Evolutionary conservation across 805 yeast species (phyloP).

Genomic region (Dipodascopsis uninucleata): DNA sequence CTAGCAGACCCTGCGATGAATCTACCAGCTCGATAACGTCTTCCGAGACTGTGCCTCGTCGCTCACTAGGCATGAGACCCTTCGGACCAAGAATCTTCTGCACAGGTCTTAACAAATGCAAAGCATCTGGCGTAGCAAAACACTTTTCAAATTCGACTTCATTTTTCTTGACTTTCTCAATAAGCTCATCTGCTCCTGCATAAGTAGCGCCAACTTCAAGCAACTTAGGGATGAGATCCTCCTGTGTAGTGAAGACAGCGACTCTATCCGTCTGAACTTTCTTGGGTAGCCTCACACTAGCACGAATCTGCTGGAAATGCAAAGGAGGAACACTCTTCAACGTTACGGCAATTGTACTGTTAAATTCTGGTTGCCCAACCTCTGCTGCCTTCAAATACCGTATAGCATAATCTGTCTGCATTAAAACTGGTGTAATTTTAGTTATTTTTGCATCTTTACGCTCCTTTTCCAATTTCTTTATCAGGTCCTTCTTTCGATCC

Average conservation of each 20-base stretch:
- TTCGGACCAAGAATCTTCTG: conserved; percentile 85
- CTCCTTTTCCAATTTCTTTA: background rate
- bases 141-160: conserved; percentile 64
- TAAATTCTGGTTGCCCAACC: conserved; percentile 74
- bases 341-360: conserved; percentile 65
- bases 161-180: conserved; percentile 58
- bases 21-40: conserved; percentile 11
- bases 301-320: conserved; percentile 73
- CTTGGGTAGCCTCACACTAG: conserved; percentile 67
- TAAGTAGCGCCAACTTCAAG: conserved; percentile 55
- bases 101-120: conserved; percentile 54
- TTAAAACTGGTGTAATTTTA: conserved; percentile 26
- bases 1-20: conserved; percentile 5
- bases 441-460: conserved; percentile 1
- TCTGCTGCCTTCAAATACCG: conserved; percentile 82
- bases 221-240: conserved; percentile 52
- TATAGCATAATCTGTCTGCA: conserved; percentile 66
- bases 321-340: conserved; percentile 64
- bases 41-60: conserved; percentile 70
- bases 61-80: conserved; percentile 82
- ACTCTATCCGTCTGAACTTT: conserved; percentile 64
- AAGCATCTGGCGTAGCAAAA: conserved; percentile 81
- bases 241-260: conserved; percentile 62
- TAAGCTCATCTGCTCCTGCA: conserved; percentile 70
- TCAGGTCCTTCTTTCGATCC: background rate